A percentile compares a stretch with the other conserved stretches of the same genome.
These are phyloP conservation scores for Auriculariales sp. DNA, from an alignment of 768 basidiomycete genomes.

Conservation along the genomic window DNA sequence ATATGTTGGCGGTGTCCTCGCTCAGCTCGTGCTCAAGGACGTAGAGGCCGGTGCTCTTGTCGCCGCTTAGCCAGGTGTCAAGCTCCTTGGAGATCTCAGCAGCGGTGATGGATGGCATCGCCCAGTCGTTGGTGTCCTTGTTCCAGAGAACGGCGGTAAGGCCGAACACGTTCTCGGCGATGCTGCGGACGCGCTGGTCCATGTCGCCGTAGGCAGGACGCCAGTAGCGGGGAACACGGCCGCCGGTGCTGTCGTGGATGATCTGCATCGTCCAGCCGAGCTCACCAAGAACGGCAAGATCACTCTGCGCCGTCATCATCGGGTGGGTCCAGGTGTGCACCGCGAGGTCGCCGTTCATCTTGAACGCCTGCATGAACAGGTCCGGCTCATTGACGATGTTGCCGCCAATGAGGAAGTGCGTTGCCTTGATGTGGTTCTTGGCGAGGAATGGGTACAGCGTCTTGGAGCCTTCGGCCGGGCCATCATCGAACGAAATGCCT, in stretches of 20 bases:
- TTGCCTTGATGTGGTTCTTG: conserved; percentile 50
- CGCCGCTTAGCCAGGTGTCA: conserved; percentile 42
- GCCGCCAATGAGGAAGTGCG: conserved; percentile 82
- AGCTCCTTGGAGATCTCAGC: conserved; percentile 33
- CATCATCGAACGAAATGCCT: conserved; percentile 68
- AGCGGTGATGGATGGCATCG: conserved; percentile 15
- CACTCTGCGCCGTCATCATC: conserved; percentile 66
- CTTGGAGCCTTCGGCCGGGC: conserved; percentile 34
- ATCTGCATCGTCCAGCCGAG: conserved; percentile 72
- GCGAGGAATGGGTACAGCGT: conserved; percentile 51
- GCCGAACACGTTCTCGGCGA: conserved; percentile 79
- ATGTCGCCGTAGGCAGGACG: conserved; percentile 78
- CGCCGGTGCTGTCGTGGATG: conserved; percentile 69
- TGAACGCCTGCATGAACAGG: conserved; percentile 39
- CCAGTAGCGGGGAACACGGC: conserved; percentile 65
- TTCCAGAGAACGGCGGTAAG: conserved; percentile 84
- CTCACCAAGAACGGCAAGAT: conserved; percentile 55
- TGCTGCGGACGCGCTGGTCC: conserved; percentile 71
- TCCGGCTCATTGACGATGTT: conserved; percentile 50
- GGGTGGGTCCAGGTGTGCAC: conserved; percentile 61
- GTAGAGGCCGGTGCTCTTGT: conserved; percentile 62
- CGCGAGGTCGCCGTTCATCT: conserved; percentile 23
- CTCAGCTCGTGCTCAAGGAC: conserved; percentile 76
- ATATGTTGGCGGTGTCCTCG: conserved; percentile 43
- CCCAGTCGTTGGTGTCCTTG: conserved; percentile 72